These are phyloP conservation scores for Thalassiosira livingstoniorum DNA, from an alignment of 352 stramenopile species.

Conservation along the genomic window DNA sequence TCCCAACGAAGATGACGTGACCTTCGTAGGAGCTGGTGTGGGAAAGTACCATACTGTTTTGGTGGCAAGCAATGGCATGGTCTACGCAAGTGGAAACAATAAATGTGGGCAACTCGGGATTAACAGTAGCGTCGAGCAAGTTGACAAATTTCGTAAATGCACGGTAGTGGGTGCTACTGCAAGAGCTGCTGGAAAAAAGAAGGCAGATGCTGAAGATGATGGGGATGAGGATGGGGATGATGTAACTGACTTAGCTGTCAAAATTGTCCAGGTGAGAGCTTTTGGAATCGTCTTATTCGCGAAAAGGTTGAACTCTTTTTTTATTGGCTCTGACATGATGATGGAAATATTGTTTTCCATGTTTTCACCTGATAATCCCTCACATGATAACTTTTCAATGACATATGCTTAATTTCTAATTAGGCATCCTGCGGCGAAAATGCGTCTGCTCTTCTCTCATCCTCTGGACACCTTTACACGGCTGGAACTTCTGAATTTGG, in stretches of 20 bases:
- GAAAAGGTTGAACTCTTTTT: not conserved
- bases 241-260: slow-evolving; percentile 23
- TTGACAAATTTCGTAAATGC: slow-evolving; percentile 64
- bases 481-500: slow-evolving; percentile 78
- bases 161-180: slow-evolving; percentile 36
- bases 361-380: not conserved
- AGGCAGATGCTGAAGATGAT: slow-evolving; percentile 24
- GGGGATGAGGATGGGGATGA: slow-evolving; percentile 5
- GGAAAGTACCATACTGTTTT: slow-evolving; percentile 81
- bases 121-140: slow-evolving; percentile 44
- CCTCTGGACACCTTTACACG: slow-evolving; percentile 78
- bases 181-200: slow-evolving; percentile 19
- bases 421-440: slow-evolving; percentile 83
- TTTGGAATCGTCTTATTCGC: not conserved
- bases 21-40: slow-evolving; percentile 59
- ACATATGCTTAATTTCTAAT: not conserved
- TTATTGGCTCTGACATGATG: not conserved
- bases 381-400: not conserved
- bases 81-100: slow-evolving; percentile 75
- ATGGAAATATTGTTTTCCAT: slow-evolving; percentile 5
- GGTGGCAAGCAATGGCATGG: slow-evolving; percentile 59
- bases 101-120: slow-evolving; percentile 80
- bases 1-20: not conserved
- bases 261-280: slow-evolving; percentile 69
- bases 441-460: slow-evolving; percentile 76